phyloP scores from a whole-genome alignment of 805 yeast species.

The Pichia scutulata region DNA sequence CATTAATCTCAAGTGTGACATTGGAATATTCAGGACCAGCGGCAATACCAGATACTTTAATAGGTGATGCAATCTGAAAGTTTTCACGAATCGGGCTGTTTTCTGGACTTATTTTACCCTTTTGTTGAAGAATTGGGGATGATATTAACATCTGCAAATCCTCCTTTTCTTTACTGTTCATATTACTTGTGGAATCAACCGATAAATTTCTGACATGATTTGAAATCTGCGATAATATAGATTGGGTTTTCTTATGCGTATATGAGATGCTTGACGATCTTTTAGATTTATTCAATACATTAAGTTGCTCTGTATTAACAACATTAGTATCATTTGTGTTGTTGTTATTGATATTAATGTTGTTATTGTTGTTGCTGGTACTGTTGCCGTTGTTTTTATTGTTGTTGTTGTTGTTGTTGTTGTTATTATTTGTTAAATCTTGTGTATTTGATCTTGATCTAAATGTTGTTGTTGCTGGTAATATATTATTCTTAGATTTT shows the following conservation, averaged over 20 bases:
- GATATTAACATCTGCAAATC: background rate
- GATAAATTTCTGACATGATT: background rate
- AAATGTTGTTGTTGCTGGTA: background rate
- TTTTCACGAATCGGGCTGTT: background rate
- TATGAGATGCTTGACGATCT: background rate
- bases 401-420: background rate
- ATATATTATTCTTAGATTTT: background rate
- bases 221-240: background rate
- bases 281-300: background rate
- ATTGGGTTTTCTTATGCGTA: background rate
- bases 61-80: background rate
- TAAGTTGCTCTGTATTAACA: background rate
- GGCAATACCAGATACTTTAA: constrained; percentile 7
- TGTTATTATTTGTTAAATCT: background rate
- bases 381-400: background rate
- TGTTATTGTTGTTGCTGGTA: background rate
- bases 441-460: background rate
- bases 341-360: too few species aligned
- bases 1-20: constrained; percentile 1
- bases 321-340: background rate
- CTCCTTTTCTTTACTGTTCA: background rate
- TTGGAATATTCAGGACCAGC: background rate
- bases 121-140: background rate
- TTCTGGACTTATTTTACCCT: constrained; percentile 6
- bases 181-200: background rate